phyloP scores from a whole-genome alignment of 495 filamentous ascomycete species.

The Lophium mytilinum region DNA sequence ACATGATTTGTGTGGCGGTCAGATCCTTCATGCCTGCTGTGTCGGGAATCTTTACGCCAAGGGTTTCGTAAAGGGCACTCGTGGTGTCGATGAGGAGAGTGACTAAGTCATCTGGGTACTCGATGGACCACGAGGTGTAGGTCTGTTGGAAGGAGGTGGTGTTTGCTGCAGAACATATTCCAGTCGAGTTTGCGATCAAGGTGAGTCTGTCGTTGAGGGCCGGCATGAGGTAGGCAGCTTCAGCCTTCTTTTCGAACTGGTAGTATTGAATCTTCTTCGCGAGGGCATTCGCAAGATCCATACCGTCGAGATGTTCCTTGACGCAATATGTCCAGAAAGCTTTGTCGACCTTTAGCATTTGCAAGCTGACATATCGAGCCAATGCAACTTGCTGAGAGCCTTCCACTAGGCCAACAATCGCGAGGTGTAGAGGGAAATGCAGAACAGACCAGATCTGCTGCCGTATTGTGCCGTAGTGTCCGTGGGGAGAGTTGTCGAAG shows the following conservation, averaged over 20 bases:
- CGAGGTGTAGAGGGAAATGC: constrained; percentile 23
- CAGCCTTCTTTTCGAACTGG: constrained; percentile 14
- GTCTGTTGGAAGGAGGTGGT: neutral
- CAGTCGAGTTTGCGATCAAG: constrained; percentile 10
- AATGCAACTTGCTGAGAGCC: constrained; percentile 21
- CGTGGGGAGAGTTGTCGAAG: constrained; percentile 24
- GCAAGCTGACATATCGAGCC: constrained; percentile 21
- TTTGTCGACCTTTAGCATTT: constrained; percentile 11
- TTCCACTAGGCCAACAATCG: constrained; percentile 24
- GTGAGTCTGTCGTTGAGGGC: neutral
- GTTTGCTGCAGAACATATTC: constrained; percentile 14
- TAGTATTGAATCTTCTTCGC: constrained; percentile 12
- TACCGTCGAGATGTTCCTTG: constrained; percentile 15
- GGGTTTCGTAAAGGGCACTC: constrained; percentile 12
- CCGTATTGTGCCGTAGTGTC: constrained; percentile 25
- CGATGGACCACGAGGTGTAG: neutral
- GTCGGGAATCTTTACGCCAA: constrained; percentile 18
- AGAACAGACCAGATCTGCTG: constrained; percentile 24
- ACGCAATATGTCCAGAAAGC: constrained; percentile 7
- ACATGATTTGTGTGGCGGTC: constrained; percentile 4
- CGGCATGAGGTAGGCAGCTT: neutral
- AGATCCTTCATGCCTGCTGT: constrained; percentile 6
- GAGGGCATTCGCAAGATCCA: constrained; percentile 3
- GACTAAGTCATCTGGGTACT: constrained; percentile 1
- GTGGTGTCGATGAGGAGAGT: constrained; percentile 1